These are phyloP conservation scores for Tulasnella sp. DNA, from an alignment of 768 basidiomycete genomes.

Conservation along the genomic window DNA sequence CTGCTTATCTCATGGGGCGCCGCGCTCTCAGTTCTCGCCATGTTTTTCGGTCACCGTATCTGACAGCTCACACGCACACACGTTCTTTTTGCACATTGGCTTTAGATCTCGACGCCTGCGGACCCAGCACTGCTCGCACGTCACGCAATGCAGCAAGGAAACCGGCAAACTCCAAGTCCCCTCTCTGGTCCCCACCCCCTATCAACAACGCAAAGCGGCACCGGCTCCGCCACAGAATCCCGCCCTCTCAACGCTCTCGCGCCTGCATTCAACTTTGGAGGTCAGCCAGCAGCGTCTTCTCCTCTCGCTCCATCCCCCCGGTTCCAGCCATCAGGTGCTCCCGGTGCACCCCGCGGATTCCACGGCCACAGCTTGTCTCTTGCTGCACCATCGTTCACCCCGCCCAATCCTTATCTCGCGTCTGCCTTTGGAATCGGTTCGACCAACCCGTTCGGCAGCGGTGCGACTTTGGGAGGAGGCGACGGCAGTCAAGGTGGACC, in stretches of 20 bases:
- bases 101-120: slow-evolving; percentile 83
- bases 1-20: background rate
- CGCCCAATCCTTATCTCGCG: slow-evolving; percentile 42
- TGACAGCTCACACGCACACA: background rate
- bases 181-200: slow-evolving; percentile 40
- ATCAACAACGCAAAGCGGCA: slow-evolving; percentile 44
- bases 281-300: background rate
- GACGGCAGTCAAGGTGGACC: slow-evolving; percentile 15
- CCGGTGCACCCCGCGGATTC: slow-evolving; percentile 30
- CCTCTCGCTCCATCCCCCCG: slow-evolving; percentile 32
- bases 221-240: background rate
- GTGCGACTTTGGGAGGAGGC: slow-evolving; percentile 53
- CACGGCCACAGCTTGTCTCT: slow-evolving; percentile 76
- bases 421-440: slow-evolving; percentile 37
- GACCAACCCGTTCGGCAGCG: slow-evolving; percentile 64
- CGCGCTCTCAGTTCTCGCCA: background rate
- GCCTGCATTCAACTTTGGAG: slow-evolving; percentile 6
- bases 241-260: slow-evolving; percentile 20
- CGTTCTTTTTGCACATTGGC: background rate
- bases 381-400: slow-evolving; percentile 42
- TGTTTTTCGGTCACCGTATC: background rate
- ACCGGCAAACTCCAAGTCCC: slow-evolving; percentile 39
- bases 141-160: slow-evolving; percentile 74
- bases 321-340: slow-evolving; percentile 1
- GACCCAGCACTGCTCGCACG: slow-evolving; percentile 77